phyloP scores from a whole-genome alignment of 148 eudicot genomes.

The Nyssa sinensis region DNA sequence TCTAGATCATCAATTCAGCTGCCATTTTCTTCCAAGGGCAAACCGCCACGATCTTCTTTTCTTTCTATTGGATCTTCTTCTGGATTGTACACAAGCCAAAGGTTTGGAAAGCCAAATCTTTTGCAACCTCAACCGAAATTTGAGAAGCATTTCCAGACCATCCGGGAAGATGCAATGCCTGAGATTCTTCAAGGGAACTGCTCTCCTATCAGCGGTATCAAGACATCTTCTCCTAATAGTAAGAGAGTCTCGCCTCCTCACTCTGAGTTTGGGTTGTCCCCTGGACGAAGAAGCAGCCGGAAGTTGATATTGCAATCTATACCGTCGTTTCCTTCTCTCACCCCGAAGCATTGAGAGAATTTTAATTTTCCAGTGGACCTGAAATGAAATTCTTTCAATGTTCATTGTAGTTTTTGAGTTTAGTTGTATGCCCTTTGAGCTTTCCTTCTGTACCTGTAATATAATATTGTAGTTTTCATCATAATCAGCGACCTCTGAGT shows the following conservation, averaged over 20 bases:
- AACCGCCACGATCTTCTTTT: slow-evolving; percentile 52
- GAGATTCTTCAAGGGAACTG: slow-evolving; percentile 20
- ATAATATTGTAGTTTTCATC: neutral
- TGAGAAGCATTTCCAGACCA: slow-evolving; percentile 16
- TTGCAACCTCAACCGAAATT: neutral
- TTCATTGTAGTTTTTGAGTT: slow-evolving; percentile 14
- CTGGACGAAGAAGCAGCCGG: slow-evolving; percentile 36
- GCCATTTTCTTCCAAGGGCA: slow-evolving; percentile 53
- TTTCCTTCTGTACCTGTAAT: too few species aligned
- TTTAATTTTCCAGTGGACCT: neutral
- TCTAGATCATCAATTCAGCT: slow-evolving; percentile 39
- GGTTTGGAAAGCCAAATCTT: slow-evolving; percentile 9
- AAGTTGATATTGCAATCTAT: slow-evolving; percentile 45
- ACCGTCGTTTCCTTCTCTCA: slow-evolving; percentile 25
- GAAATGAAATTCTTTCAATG: neutral
- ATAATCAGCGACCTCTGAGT: neutral
- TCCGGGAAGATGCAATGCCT: slow-evolving; percentile 20
- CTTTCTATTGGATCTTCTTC: slow-evolving; percentile 29
- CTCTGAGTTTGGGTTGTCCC: slow-evolving; percentile 23
- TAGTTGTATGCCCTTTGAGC: neutral
- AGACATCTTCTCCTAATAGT: slow-evolving; percentile 42
- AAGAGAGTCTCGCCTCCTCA: slow-evolving; percentile 45
- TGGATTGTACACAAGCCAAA: slow-evolving; percentile 22
- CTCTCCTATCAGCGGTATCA: slow-evolving; percentile 26
- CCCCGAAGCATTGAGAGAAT: slow-evolving; percentile 12